Percentiles rank a stretch among this genome's conserved stretches.
These are phyloP conservation scores for Tuber aestivum DNA, from an alignment of 495 filamentous ascomycete genomes.

Conservation along the genomic window DNA sequence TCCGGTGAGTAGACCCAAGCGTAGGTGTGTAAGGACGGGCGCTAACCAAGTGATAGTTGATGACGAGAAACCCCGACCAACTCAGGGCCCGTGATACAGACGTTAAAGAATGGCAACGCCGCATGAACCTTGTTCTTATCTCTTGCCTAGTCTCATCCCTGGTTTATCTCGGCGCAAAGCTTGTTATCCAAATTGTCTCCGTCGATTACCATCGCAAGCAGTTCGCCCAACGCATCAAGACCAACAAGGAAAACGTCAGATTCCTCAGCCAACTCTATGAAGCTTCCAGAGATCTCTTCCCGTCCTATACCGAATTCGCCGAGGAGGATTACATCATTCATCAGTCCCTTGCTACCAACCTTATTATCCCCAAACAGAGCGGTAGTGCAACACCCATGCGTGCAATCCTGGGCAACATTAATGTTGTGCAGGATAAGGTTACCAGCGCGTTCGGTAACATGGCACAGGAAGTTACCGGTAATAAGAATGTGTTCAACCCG, in stretches of 20 bases:
- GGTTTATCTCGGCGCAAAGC: conserved; percentile 73
- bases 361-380: conserved; percentile 45
- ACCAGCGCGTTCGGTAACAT: conserved; percentile 90
- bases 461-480: conserved; percentile 82
- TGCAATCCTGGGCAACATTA: conserved; percentile 67
- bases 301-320: conserved; percentile 78
- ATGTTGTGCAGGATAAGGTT: conserved; percentile 81
- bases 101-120: conserved; percentile 52
- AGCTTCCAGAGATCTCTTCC: conserved; percentile 78
- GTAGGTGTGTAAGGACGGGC: neutral
- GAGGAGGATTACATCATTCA: conserved; percentile 89
- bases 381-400: conserved; percentile 68
- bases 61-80: conserved; percentile 42
- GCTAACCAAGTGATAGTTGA: conserved; percentile 34
- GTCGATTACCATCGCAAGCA: conserved; percentile 93
- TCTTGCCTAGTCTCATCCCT: conserved; percentile 69
- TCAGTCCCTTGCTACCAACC: conserved; percentile 58
- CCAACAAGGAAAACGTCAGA: conserved; percentile 75
- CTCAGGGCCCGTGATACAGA: conserved; percentile 40
- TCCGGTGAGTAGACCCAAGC: conserved; percentile 50
- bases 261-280: conserved; percentile 82
- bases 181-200: conserved; percentile 83
- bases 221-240: conserved; percentile 78
- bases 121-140: conserved; percentile 67
- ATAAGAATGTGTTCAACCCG: conserved; percentile 84